Evolutionary conservation across 345 rosid species (phyloP).

Genomic region (Populus alba): DNA sequence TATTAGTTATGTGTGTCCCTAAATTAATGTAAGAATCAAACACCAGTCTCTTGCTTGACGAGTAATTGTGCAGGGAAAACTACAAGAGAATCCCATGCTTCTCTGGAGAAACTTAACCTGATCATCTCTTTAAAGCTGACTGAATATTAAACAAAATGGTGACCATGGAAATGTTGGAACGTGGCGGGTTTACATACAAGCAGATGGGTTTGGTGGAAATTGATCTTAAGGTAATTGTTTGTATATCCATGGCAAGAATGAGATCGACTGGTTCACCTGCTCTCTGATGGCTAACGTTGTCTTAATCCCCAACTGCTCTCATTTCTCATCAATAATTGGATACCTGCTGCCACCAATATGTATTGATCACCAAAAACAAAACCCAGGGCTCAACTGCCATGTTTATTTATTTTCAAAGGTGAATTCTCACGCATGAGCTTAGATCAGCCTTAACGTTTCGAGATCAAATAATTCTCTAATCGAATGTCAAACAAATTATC

Average conservation of each 20-base stretch:
- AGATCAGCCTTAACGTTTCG: background rate
- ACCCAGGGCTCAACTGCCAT: background rate
- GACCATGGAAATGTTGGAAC: background rate
- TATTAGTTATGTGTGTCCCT: background rate
- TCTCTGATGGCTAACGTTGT: background rate
- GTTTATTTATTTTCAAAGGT: too few species aligned
- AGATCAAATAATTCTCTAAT: too few species aligned
- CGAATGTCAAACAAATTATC: background rate
- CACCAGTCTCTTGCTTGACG: background rate
- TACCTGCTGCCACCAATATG: constrained; percentile 3
- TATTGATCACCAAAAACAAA: background rate
- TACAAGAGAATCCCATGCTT: too few species aligned
- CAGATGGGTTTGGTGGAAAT: background rate
- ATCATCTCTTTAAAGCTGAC: background rate
- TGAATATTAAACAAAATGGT: background rate
- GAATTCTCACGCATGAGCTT: background rate
- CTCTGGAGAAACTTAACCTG: background rate
- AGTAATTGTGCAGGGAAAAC: too few species aligned
- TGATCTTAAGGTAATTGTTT: background rate
- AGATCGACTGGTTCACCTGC: constrained; percentile 17
- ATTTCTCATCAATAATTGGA: constrained; percentile 7
- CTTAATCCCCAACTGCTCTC: background rate
- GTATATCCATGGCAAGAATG: background rate
- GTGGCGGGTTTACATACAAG: background rate
- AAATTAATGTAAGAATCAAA: background rate